phyloP scores from a whole-genome alignment of 352 stramenopile species.

The Thalassiosira hispida region DNA sequence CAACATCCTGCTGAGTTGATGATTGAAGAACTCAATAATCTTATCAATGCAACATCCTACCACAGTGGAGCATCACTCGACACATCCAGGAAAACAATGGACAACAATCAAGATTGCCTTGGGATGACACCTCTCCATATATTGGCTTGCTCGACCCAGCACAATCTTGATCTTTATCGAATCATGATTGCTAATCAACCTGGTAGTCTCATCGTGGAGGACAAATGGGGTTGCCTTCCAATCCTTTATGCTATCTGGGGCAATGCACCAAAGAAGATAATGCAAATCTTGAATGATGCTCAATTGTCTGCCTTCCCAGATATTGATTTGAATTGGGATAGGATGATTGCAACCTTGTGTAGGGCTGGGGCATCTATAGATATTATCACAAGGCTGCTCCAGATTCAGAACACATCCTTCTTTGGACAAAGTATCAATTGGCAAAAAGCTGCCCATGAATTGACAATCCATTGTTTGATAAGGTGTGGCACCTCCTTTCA shows the following conservation, averaged over 20 bases:
- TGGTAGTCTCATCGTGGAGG: conserved; percentile 13
- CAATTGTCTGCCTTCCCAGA: not conserved
- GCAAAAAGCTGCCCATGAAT: not conserved
- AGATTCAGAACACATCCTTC: not conserved
- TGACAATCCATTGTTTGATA: not conserved
- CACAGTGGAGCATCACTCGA: not conserved
- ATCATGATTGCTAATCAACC: conserved; percentile 9
- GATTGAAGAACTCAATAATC: not conserved
- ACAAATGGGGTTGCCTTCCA: conserved; percentile 21
- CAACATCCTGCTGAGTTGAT: not conserved
- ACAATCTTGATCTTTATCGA: conserved; percentile 7
- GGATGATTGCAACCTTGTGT: conserved; percentile 8
- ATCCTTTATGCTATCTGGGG: conserved; percentile 23
- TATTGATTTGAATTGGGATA: conserved; percentile 1
- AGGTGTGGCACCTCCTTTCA: too few species aligned
- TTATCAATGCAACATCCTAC: not conserved
- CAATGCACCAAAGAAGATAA: not conserved
- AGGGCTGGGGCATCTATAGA: not conserved
- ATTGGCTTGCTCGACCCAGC: not conserved
- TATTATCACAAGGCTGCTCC: not conserved
- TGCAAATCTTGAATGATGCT: conserved; percentile 6
- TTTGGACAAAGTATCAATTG: too few species aligned
- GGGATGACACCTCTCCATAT: conserved; percentile 39
- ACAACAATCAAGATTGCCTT: conserved; percentile 22
- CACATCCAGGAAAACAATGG: not conserved